Evolutionary conservation across 2,329 filamentous ascomycete species (phyloP).

Genomic region (Cladosporium halotolerans): DNA sequence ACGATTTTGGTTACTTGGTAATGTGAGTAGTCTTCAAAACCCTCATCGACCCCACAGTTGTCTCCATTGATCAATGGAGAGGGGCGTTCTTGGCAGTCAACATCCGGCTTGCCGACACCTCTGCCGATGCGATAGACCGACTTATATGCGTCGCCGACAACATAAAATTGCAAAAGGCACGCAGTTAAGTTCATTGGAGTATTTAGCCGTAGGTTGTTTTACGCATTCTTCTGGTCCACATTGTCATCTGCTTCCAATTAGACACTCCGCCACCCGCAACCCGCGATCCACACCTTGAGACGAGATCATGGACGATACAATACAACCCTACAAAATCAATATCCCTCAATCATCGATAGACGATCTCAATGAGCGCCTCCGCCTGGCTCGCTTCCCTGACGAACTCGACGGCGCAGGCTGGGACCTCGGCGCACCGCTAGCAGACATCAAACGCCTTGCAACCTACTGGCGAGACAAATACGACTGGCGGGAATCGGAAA

Average conservation of each 20-base stretch:
- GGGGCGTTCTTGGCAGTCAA: not conserved
- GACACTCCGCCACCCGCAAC: too few relatives aligned
- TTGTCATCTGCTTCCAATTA: not conserved
- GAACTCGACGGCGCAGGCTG: conserved; percentile 46
- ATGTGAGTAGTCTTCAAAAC: too few relatives aligned
- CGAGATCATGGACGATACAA: not conserved
- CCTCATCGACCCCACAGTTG: too few relatives aligned
- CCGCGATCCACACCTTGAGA: not conserved
- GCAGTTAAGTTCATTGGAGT: not conserved
- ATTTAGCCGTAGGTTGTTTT: not conserved
- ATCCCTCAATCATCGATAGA: conserved; percentile 46
- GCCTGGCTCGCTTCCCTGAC: conserved; percentile 48
- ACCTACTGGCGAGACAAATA: conserved; percentile 50
- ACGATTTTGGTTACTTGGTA: too few relatives aligned
- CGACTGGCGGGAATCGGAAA: conserved; percentile 48
- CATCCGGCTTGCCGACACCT: not conserved
- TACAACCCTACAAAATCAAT: conserved; percentile 40
- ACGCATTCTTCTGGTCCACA: not conserved
- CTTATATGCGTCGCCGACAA: not conserved
- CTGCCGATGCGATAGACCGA: conserved; percentile 1
- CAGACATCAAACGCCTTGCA: conserved; percentile 52
- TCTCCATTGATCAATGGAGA: not conserved
- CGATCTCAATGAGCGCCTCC: conserved; percentile 49
- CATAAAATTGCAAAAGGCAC: too few relatives aligned
- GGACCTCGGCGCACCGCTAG: conserved; percentile 53